Evolutionary conservation across 1,284 basidiomycete genomes (phyloP).

Genomic region (Rhodotorula mucilaginosa): DNA sequence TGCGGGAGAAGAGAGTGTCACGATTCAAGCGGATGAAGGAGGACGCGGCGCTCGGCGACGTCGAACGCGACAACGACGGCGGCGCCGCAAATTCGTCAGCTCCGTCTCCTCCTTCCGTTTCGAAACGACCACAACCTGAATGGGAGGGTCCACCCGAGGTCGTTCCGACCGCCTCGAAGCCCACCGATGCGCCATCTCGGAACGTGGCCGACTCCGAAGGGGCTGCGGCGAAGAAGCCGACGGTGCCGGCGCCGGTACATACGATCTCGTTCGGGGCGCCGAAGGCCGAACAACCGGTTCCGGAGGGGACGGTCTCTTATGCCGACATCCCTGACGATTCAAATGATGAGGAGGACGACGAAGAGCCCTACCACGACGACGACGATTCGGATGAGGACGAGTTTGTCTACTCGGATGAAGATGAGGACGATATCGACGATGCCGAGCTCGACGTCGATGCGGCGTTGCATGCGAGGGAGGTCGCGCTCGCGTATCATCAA

Average conservation of each 20-base stretch:
- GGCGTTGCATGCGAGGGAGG: conserved; percentile 40
- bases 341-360: conserved; percentile 19
- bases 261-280: conserved; percentile 31
- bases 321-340: conserved; percentile 24
- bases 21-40: conserved; percentile 22
- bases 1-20: conserved; percentile 9
- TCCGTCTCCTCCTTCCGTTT: background rate
- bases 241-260: conserved; percentile 24
- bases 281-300: background rate
- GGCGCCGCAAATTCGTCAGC: no score
- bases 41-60: conserved; percentile 3
- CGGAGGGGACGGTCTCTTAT: conserved; percentile 16
- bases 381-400: conserved; percentile 24
- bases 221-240: no score
- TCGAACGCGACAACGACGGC: background rate
- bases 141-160: background rate
- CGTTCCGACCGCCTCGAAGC: background rate
- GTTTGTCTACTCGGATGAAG: conserved; percentile 3
- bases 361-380: conserved; percentile 18
- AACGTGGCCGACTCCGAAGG: background rate
- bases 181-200: background rate
- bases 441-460: conserved; percentile 43
- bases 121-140: background rate
- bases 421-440: conserved; percentile 22
- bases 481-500: conserved; percentile 41